These are phyloP conservation scores for Teunomyces barrocoloradensis DNA, from an alignment of 805 yeast genomes.

Conservation along the genomic window DNA sequence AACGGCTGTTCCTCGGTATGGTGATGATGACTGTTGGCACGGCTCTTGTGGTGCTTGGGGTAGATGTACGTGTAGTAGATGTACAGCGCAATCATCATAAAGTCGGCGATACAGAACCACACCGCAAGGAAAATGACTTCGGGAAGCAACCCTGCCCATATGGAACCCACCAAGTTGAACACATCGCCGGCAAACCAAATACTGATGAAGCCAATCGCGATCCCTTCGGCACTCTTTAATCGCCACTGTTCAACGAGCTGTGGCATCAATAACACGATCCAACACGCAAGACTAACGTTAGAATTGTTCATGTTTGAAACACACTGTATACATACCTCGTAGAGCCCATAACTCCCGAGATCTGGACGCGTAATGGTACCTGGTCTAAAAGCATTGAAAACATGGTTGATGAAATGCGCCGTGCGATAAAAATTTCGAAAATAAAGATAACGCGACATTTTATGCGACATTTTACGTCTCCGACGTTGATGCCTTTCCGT, in stretches of 20 bases:
- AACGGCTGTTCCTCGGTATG: slow-evolving; percentile 24
- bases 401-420: background rate
- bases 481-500: background rate
- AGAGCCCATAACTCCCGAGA: slow-evolving; percentile 68
- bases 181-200: slow-evolving; percentile 76
- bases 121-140: slow-evolving; percentile 67
- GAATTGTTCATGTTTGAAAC: background rate
- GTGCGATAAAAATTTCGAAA: background rate
- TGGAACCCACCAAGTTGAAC: slow-evolving; percentile 61
- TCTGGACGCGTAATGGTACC: slow-evolving; percentile 32
- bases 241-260: slow-evolving; percentile 82
- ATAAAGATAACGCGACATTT: background rate
- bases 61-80: slow-evolving; percentile 52
- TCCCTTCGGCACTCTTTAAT: slow-evolving; percentile 71
- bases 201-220: slow-evolving; percentile 62
- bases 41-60: slow-evolving; percentile 28
- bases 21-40: slow-evolving; percentile 10
- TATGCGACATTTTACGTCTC: background rate
- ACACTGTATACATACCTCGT: slow-evolving; percentile 41
- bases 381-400: background rate
- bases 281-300: slow-evolving; percentile 58
- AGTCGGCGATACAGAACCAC: slow-evolving; percentile 77
- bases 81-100: slow-evolving; percentile 54
- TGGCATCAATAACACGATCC: slow-evolving; percentile 74
- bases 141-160: slow-evolving; percentile 70